phyloP scores from a whole-genome alignment of 73 alveolate species.

The Diophrys sp. region DNA sequence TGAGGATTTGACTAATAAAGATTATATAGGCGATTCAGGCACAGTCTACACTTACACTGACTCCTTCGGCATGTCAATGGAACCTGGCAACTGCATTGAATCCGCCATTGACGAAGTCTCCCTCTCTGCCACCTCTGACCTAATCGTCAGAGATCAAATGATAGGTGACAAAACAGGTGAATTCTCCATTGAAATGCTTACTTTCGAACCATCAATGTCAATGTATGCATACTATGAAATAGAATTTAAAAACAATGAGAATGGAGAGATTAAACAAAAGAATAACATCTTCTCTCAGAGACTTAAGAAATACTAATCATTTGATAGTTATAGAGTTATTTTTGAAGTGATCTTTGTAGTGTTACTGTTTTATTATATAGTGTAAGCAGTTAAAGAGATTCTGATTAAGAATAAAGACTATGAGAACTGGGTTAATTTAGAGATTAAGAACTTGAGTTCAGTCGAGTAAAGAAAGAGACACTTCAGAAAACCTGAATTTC shows the following conservation, averaged over 20 bases:
- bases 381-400: slow-evolving; percentile 27
- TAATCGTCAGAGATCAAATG: slow-evolving; percentile 15
- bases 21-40: slow-evolving; percentile 14
- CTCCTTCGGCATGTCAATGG: neutral
- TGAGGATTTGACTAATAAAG: neutral
- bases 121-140: neutral
- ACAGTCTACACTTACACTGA: neutral
- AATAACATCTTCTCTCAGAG: slow-evolving; percentile 30
- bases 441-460: slow-evolving; percentile 39
- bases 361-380: slow-evolving; percentile 34
- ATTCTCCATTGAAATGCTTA: slow-evolving; percentile 36
- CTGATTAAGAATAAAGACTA: slow-evolving; percentile 25
- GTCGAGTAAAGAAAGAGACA: slow-evolving; percentile 49
- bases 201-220: slow-evolving; percentile 38
- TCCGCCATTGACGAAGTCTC: neutral
- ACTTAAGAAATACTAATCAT: slow-evolving; percentile 22
- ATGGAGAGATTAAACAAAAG: slow-evolving; percentile 35
- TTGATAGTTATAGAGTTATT: slow-evolving; percentile 23
- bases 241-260: slow-evolving; percentile 4
- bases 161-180: slow-evolving; percentile 24
- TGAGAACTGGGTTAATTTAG: slow-evolving; percentile 47
- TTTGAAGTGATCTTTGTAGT: slow-evolving; percentile 49
- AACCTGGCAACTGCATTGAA: neutral
- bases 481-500: slow-evolving; percentile 51
- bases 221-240: slow-evolving; percentile 31